Evolutionary conservation across 805 yeast species (phyloP).

Genomic region (Kluyveromyces wickerhamii): DNA sequence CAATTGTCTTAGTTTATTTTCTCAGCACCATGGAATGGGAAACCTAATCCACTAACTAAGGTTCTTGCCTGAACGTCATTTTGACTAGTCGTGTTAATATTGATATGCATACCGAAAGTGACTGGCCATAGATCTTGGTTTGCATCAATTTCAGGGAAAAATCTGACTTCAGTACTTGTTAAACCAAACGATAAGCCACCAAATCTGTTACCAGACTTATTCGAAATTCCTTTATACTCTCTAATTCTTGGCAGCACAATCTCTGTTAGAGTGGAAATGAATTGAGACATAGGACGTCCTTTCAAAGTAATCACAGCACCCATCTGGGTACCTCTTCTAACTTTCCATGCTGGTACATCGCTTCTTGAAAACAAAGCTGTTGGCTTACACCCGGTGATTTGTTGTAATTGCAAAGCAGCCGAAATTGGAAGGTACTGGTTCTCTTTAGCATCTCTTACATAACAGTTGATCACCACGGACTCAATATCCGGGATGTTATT

Average conservation of each 20-base stretch:
- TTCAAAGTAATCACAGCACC: constrained; percentile 77
- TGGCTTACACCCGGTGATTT: constrained; percentile 89
- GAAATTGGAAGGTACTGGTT: constrained; percentile 67
- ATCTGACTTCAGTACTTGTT: constrained; percentile 62
- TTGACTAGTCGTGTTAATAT: constrained; percentile 81
- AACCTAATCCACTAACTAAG: constrained; percentile 69
- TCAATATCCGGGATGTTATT: constrained; percentile 64
- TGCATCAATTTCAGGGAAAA: constrained; percentile 89
- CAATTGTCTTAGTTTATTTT: constrained; percentile 3
- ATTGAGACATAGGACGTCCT: constrained; percentile 82
- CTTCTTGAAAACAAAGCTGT: constrained; percentile 62
- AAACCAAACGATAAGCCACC: constrained; percentile 87
- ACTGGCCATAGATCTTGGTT: constrained; percentile 86
- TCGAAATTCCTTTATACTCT: constrained; percentile 73
- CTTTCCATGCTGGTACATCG: constrained; percentile 77
- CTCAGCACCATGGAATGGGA: constrained; percentile 54
- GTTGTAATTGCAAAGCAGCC: constrained; percentile 75
- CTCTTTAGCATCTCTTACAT: constrained; percentile 61
- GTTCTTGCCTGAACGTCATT: constrained; percentile 85
- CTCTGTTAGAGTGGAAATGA: constrained; percentile 79
- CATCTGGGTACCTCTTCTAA: constrained; percentile 81
- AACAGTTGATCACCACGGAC: constrained; percentile 67
- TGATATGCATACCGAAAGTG: constrained; percentile 78
- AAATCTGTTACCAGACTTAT: constrained; percentile 68
- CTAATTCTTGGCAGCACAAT: constrained; percentile 88